Percentiles rank a stretch among this genome's conserved stretches.
These are phyloP conservation scores for Paramyrothecium sp. DNA, from an alignment of 2,329 filamentous ascomycete genomes.

Conservation along the genomic window DNA sequence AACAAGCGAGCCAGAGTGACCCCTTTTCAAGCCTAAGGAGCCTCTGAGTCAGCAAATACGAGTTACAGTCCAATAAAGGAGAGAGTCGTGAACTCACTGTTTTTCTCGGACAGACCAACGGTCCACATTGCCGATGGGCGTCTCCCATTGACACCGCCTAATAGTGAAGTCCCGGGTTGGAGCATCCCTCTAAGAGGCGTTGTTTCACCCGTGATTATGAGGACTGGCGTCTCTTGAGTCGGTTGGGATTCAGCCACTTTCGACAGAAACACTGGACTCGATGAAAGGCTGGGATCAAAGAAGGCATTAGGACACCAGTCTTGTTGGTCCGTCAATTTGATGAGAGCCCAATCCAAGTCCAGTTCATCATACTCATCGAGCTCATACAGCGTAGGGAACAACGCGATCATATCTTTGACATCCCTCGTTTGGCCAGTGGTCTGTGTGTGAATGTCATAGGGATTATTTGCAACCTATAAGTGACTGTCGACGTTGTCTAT, in stretches of 20 bases:
- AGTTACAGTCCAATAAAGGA: too few species aligned
- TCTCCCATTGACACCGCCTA: too few species aligned
- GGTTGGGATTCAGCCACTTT: not conserved
- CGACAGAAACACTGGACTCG: not conserved
- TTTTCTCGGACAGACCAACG: too few species aligned
- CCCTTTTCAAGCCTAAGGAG: not conserved
- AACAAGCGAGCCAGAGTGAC: not conserved
- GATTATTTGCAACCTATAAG: too few species aligned
- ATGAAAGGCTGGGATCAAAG: not conserved
- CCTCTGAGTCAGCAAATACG: not conserved
- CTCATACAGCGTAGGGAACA: not conserved
- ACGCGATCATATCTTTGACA: too few species aligned
- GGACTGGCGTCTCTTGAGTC: not conserved
- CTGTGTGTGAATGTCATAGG: too few species aligned
- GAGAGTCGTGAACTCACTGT: too few species aligned
- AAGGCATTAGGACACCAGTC: not conserved
- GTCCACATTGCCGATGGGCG: too few species aligned
- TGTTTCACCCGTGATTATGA: not conserved
- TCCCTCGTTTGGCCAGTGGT: too few species aligned
- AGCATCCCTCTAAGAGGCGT: too few species aligned
- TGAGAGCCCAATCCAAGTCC: not conserved
- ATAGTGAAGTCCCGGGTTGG: too few species aligned
- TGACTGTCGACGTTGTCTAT: not conserved
- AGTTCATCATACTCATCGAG: not conserved
- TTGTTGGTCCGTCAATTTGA: not conserved